A percentile compares a stretch with the other conserved stretches of the same genome.
Evolutionary conservation across 306 rosid species (phyloP).

Genomic region (Medicago lupulina): DNA sequence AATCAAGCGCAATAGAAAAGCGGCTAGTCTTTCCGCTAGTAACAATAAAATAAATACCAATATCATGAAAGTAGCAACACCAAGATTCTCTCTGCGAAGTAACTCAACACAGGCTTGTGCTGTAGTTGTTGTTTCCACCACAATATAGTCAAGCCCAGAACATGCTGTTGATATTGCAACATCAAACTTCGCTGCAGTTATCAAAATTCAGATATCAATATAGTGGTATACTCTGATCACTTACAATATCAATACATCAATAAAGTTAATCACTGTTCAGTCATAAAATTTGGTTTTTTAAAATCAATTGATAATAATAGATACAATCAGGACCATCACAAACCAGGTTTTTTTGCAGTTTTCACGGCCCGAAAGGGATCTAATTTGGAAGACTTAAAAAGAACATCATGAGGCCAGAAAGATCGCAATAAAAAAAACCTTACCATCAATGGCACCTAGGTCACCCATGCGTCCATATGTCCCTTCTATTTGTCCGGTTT

Average conservation of each 20-base stretch:
- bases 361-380: conserved; percentile 19
- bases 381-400: conserved; percentile 8
- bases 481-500: conserved; percentile 75
- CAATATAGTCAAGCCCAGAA: conserved; percentile 86
- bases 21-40: background rate
- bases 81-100: conserved; percentile 84
- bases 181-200: conserved; percentile 84
- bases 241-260: background rate
- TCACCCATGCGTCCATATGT: conserved; percentile 98
- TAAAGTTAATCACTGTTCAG: conserved; percentile 23
- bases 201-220: conserved; percentile 31
- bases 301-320: conserved; percentile 3
- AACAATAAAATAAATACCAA: conserved; percentile 60
- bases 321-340: conserved; percentile 2
- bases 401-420: conserved; percentile 16
- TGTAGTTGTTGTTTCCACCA: conserved; percentile 88
- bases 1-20: no score
- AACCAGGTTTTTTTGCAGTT: conserved; percentile 20
- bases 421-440: conserved; percentile 36
- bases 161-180: conserved; percentile 96
- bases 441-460: conserved; percentile 96
- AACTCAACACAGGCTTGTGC: conserved; percentile 97
- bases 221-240: conserved; percentile 12
- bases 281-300: no score
- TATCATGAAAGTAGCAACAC: conserved; percentile 93